Base-by-base conservation (phyloP, 1,284 basidiomycete species). In the Austropuccinia psidii region DNA sequence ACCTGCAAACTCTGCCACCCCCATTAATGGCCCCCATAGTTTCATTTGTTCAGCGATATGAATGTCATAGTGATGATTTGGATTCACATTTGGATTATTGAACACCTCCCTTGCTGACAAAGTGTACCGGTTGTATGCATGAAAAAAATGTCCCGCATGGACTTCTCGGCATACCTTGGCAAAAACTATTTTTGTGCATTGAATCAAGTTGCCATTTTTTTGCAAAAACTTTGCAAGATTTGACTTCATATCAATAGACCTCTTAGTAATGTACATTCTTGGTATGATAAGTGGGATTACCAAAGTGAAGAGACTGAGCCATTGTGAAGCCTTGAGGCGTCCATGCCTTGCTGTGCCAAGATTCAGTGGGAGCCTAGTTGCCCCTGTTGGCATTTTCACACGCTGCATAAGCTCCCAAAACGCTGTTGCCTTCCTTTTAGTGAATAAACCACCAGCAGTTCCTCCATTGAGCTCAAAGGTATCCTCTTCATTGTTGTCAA, bases 21-120 rank as follows among this genome's bases (percentile, higher is more conserved):
- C 49, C 73, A 75, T 68, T 19, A 75, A 50, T 4, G 74, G 74
- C 21, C 74, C 74, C 74, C 74, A 75, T 61, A 47, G 74, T 35
- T 9, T n/a, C 54, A 65, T 49, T 47, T 73, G 74, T 41, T 50
- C 58, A 13, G 74, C 60, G 19, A 75, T 74, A 35, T 75, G 74
- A n/a, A 57, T 47, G 2, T 61, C 74, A 57, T 65, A 75, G 50
- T 75, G 74, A 62, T 75, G 74, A 57, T 75, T 75, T 35, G 73
- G 72, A 49, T 47, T 39, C 15, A 47, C 27, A 19, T 55, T 50
- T 1, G 43, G 54, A 19, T 57, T 27, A 9, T 33, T 37, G 27
- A 24, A 67, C 8, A 66, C 47, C 21, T 31, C n/a, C 31, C 33
- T 31, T 50, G 52, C 60, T 24, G 65, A 49, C 43, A 29, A 24